These are phyloP conservation scores for Apostasia ramifera DNA, from an alignment of 106 monocot genomes.

Conservation along the genomic window DNA sequence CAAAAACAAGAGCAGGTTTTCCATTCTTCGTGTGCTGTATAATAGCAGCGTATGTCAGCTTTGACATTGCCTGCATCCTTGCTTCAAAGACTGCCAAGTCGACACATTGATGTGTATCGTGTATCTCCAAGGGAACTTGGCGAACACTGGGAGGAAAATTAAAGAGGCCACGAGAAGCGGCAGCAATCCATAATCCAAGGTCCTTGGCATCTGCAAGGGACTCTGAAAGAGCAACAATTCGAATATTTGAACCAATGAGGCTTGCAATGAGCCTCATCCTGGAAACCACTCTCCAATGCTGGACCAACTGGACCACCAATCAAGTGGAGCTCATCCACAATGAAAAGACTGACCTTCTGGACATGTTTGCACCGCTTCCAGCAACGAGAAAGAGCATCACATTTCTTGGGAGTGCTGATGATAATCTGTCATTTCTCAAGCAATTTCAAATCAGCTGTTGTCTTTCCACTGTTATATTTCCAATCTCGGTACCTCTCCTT, in stretches of 20 bases:
- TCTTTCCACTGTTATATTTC: constrained; percentile 74
- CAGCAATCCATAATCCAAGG: constrained; percentile 96
- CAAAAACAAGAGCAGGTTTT: constrained; percentile 92
- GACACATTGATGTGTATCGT: constrained; percentile 88
- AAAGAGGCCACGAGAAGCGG: constrained; percentile 91
- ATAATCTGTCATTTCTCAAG: constrained; percentile 81
- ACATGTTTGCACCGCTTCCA: constrained; percentile 95
- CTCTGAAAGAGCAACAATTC: constrained; percentile 90
- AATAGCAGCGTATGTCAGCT: constrained; percentile 88
- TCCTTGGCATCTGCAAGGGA: constrained; percentile 99
- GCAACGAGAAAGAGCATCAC: constrained; percentile 94
- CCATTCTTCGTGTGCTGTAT: constrained; percentile 92
- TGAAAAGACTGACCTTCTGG: constrained; percentile 90
- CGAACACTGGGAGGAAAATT: constrained; percentile 98
- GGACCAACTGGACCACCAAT: constrained; percentile 86
- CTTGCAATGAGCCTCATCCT: constrained; percentile 91
- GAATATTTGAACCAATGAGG: constrained; percentile 59
- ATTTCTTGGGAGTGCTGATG: constrained; percentile 94
- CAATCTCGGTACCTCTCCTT: constrained; percentile 86
- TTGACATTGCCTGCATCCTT: constrained; percentile 99
- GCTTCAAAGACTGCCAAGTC: constrained; percentile 97
- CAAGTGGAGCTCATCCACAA: constrained; percentile 94
- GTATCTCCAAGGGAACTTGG: constrained; percentile 94
- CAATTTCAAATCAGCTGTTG: constrained; percentile 77
- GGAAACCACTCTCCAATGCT: constrained; percentile 82